Evolutionary conservation across 805 yeast species (phyloP), one percentile per base, ranked within the genome.

Genomic region (Yamadazyma laniorum): DNA sequence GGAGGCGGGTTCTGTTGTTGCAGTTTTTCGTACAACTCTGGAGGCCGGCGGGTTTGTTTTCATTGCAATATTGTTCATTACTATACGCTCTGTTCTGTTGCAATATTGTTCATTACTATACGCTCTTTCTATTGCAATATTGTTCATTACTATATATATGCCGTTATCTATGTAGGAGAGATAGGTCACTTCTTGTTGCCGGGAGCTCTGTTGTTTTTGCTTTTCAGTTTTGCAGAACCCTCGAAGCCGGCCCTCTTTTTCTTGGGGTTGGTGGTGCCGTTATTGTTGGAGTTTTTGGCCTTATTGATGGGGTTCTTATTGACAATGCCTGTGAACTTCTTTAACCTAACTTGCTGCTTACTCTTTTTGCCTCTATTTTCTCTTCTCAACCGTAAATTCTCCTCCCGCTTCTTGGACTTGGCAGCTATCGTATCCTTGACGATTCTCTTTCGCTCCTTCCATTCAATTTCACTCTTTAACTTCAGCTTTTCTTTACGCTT

Each of bases 241-340:
- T 89, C 96, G 58, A 89, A 89, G 1, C 97, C 97, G n/a, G 96
- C 95, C 59, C 93, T 67, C 50, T 68, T 68, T 49, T 65, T 66
- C 40, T 51, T 52, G n/a, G n/a, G n/a, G n/a, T n/a, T n/a, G n/a
- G n/a, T n/a, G n/a, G n/a, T n/a, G 15, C 16, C 16, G 23, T 29
- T 29, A 5, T 19, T 19, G 4, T 26, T 26, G 13, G 19, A 14
- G 17, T 18, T 29, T 8, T 21, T 21, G 18, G 13, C 19, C 18
- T 31, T 31, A 5, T 23, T 23, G 4, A 27, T 28, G 11, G 13
- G 16, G 17, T 9, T 29, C 44, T 77, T 75, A 38, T 67, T 70
- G 19, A 72, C 71, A 15, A 65, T 61, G 25, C 82, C 81, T 27
- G 77, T 77, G 58, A 79, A 82, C 53, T 80, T 78, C 58, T 77